These are phyloP conservation scores for Herpotrichia juniperi DNA, from an alignment of 2,329 filamentous ascomycete species.

Conservation along the genomic window DNA sequence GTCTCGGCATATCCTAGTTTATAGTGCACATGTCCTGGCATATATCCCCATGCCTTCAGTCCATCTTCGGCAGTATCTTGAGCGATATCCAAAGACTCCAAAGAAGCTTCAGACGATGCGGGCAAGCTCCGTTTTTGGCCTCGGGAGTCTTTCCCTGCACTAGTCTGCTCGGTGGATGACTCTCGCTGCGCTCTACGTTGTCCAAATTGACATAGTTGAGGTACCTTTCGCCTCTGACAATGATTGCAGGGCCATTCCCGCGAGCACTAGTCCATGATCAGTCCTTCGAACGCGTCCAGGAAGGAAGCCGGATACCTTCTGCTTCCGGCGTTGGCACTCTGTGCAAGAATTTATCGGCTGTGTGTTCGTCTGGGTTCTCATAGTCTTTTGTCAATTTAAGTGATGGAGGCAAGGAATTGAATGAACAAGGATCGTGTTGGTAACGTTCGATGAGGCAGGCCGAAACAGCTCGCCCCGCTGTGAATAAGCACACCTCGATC, in stretches of 20 bases:
- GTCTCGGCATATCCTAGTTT: slow-evolving; percentile 22
- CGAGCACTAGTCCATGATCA: slow-evolving; percentile 50
- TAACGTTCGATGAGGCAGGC: background rate
- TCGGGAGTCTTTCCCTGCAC: slow-evolving; percentile 13
- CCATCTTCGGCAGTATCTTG: slow-evolving; percentile 29
- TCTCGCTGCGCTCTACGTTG: slow-evolving; percentile 36
- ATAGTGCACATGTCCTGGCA: slow-evolving; percentile 44
- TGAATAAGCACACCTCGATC: no score
- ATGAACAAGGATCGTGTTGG: background rate
- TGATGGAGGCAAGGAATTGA: background rate
- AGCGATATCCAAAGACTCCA: slow-evolving; percentile 8
- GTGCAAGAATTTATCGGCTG: slow-evolving; percentile 46
- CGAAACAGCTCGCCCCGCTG: background rate
- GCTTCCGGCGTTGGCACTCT: slow-evolving; percentile 59
- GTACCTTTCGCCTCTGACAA: slow-evolving; percentile 54
- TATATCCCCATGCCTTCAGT: slow-evolving; percentile 42
- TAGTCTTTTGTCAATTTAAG: slow-evolving; percentile 2
- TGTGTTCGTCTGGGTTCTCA: slow-evolving; percentile 33
- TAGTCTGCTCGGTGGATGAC: slow-evolving; percentile 16
- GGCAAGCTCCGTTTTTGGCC: slow-evolving; percentile 28
- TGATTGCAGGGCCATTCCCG: slow-evolving; percentile 60
- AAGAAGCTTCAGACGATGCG: slow-evolving; percentile 12
- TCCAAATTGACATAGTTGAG: slow-evolving; percentile 56
- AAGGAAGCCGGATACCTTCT: slow-evolving; percentile 48
- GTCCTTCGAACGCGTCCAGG: slow-evolving; percentile 8